Evolutionary conservation across 495 filamentous ascomycete species (phyloP), one percentile per base, ranked within the genome.

Genomic region (Podospora anserina): DNA sequence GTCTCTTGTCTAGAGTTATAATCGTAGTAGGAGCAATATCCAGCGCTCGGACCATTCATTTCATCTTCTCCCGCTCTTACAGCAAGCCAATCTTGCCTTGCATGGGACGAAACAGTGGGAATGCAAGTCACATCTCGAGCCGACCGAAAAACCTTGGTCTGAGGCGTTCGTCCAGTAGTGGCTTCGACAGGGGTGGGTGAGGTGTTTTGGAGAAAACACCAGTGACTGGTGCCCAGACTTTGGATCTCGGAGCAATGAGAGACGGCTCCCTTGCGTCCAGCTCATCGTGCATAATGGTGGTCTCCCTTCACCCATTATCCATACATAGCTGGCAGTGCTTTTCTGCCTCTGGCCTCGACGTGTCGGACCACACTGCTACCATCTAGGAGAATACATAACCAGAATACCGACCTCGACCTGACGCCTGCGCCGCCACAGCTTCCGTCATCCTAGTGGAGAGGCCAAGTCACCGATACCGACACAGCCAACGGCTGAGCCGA

Each of bases 251-350:
- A 63, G 61, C 61, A 49, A 63, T 32, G 19, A 28, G 34, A 49
- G 16, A 63, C 30, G 34, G 34, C 27, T 63, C 28, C 27, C 57
- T 18, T 32, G 34, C 61, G 30, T 65, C 74, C 79, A 81, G 62
- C 73, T 76, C 75, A 79, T 80, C 79, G 75, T 79, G 79, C 79
- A 69, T 69, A 60, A 49, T 44, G 49, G 16, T 49, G 26, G 11
- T 68, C 58, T 2, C 54, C 19, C 15, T 28, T 34, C 55, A 7
- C 27, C 39, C 23, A 63, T 49, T 20, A 7, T 49, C 15, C 18
- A 63, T 39, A 63, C 32, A 63, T 63, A 63, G 61, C 32, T 44
- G 61, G 61, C 61, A 60, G 23, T 30, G 61, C 34, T 7, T 49
- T 11, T 30, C 54, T 28, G n/a, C 3, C 19, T 23, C 32, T 54